Evolutionary conservation across 495 filamentous ascomycete species (phyloP).

Genomic region (Talaromyces borbonicus): DNA sequence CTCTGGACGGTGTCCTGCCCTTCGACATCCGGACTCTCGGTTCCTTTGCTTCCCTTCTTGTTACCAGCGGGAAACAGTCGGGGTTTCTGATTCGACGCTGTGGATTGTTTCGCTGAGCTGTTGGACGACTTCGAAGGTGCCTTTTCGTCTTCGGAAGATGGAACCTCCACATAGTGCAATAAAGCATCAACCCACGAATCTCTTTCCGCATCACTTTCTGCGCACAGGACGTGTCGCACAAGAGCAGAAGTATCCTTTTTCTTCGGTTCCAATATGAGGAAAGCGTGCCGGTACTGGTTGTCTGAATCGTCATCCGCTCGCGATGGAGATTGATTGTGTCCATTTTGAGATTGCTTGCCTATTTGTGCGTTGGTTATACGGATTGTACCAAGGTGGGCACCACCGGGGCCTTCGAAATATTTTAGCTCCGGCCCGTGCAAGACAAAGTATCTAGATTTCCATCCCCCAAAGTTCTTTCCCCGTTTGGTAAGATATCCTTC

Average conservation of each 20-base stretch:
- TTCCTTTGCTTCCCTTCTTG: slow-evolving; percentile 29
- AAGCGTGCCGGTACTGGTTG: slow-evolving; percentile 93
- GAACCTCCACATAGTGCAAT: slow-evolving; percentile 78
- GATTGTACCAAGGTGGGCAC: slow-evolving; percentile 84
- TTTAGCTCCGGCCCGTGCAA: slow-evolving; percentile 81
- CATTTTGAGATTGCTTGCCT: slow-evolving; percentile 67
- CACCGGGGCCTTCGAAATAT: slow-evolving; percentile 85
- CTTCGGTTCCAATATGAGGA: slow-evolving; percentile 89
- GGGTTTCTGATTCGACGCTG: slow-evolving; percentile 13
- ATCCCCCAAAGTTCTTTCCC: slow-evolving; percentile 98
- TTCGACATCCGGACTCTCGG: slow-evolving; percentile 31
- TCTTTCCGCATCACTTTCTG: slow-evolving; percentile 86
- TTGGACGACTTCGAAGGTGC: slow-evolving; percentile 17
- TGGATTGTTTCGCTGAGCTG: slow-evolving; percentile 4
- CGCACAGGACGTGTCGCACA: slow-evolving; percentile 91
- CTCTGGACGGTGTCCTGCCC: slow-evolving; percentile 53
- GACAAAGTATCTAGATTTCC: slow-evolving; percentile 93
- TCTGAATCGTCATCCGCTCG: slow-evolving; percentile 63
- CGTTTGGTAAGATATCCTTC: slow-evolving; percentile 92
- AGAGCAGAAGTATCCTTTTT: slow-evolving; percentile 85
- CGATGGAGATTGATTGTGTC: slow-evolving; percentile 49
- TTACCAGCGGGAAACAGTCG: slow-evolving; percentile 30
- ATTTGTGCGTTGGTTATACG: slow-evolving; percentile 87
- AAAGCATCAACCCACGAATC: slow-evolving; percentile 90
- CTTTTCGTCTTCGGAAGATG: slow-evolving; percentile 43